Conservation (phyloP, 345 rosid species). For the Iberis pinnata region DNA sequence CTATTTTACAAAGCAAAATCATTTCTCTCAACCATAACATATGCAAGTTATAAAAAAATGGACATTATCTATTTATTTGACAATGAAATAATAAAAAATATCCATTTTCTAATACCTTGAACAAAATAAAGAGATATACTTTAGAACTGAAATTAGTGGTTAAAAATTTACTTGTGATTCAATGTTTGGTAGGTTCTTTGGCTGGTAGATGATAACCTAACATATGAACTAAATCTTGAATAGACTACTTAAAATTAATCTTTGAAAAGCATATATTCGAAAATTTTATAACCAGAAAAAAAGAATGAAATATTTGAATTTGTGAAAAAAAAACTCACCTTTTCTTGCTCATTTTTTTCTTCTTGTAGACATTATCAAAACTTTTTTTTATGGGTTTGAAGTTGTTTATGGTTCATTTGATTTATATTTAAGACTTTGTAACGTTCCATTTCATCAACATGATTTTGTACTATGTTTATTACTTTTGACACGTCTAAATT, state of each 20-base stretch:
- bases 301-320: too few species aligned
- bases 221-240: conserved; percentile 3
- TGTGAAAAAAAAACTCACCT: conserved; percentile 9
- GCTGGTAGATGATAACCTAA: conserved; percentile 25
- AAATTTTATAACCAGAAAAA: too few species aligned
- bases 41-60: too few species aligned
- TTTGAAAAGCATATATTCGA: too few species aligned
- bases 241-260: conserved; percentile 13
- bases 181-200: conserved; percentile 20
- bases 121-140: background rate
- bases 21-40: too few species aligned
- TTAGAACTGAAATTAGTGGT: background rate
- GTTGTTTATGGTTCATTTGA: background rate
- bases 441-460: conserved; percentile 10
- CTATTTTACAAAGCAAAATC: conserved; percentile 1
- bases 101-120: conserved; percentile 9
- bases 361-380: background rate
- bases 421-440: conserved; percentile 1
- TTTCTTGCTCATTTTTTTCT: conserved; percentile 4
- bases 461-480: conserved; percentile 17
- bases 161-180: background rate
- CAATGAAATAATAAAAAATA: too few species aligned
- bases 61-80: too few species aligned
- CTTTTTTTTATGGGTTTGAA: background rate
- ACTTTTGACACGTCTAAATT: conserved; percentile 19